Percentiles rank a stretch among this genome's conserved stretches.
phyloP scores from a whole-genome alignment of 1,139 yeast genomes.

The Saccharomycopsis crataegensis region DNA sequence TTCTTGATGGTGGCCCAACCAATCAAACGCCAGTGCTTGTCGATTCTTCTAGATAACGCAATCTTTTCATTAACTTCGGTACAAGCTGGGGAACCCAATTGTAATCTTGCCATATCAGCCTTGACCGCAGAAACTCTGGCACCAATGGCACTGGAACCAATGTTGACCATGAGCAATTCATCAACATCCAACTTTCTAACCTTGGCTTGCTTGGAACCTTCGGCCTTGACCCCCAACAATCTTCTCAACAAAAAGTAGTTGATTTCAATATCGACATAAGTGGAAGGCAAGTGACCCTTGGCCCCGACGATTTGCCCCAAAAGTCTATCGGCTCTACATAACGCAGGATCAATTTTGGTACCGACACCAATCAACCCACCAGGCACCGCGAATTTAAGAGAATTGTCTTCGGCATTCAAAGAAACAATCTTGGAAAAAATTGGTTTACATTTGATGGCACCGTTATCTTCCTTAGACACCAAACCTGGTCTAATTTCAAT shows the following conservation, averaged over 20 bases:
- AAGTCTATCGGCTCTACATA: slow-evolving; percentile 98
- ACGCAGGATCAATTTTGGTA: slow-evolving; percentile 96
- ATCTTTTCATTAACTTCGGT: slow-evolving; percentile 97
- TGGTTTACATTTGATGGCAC: slow-evolving; percentile 92
- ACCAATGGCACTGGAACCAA: slow-evolving; percentile 99
- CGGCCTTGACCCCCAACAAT: slow-evolving; percentile 96
- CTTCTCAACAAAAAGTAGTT: slow-evolving; percentile 95
- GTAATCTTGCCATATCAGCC: slow-evolving; percentile 99
- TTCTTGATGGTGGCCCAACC: slow-evolving; percentile 99
- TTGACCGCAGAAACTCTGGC: slow-evolving; percentile 97
- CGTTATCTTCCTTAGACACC: slow-evolving; percentile 83
- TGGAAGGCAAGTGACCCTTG: slow-evolving; percentile 89
- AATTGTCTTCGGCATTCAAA: slow-evolving; percentile 94
- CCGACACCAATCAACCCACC: slow-evolving; percentile 99
- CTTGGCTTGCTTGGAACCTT: slow-evolving; percentile 93
- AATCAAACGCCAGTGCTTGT: slow-evolving; percentile 99
- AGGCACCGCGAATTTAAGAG: slow-evolving; percentile 97
- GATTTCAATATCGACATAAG: slow-evolving; percentile 94
- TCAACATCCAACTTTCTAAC: slow-evolving; percentile 90
- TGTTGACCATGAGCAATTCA: slow-evolving; percentile 97
- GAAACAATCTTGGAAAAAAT: slow-evolving; percentile 92
- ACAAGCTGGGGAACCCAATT: slow-evolving; percentile 97
- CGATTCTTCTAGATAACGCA: slow-evolving; percentile 97
- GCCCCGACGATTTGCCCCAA: slow-evolving; percentile 99
- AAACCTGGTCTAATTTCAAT: slow-evolving; percentile 99